These are phyloP conservation scores for Petasospora fabianii DNA, from an alignment of 1,139 yeast genomes.

Conservation along the genomic window DNA sequence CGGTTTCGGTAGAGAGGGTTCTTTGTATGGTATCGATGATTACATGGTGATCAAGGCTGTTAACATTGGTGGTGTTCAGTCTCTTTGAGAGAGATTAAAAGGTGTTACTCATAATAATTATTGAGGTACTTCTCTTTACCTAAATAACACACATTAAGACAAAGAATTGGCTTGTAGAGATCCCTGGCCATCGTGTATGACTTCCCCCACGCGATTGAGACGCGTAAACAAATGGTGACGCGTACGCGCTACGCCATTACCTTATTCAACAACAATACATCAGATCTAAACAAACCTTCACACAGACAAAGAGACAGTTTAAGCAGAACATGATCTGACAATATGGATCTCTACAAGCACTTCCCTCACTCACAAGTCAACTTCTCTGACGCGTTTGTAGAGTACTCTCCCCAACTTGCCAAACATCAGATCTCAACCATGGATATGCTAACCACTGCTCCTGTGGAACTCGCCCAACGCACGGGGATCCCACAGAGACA, in stretches of 20 bases:
- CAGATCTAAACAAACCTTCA: no score
- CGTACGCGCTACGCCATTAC: no score
- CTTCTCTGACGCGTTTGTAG: conserved; percentile 29
- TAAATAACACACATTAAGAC: no score
- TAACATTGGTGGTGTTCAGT: conserved; percentile 24
- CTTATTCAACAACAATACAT: no score
- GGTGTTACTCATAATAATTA: no score
- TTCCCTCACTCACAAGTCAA: conserved; percentile 32
- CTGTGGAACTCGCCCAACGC: conserved; percentile 36
- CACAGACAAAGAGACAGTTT: no score
- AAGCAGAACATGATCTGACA: neutral
- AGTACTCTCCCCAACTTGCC: conserved; percentile 27
- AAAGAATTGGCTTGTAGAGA: no score
- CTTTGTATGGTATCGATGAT: conserved; percentile 72
- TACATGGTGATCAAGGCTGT: conserved; percentile 64
- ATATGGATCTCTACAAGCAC: conserved; percentile 38
- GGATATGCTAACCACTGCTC: conserved; percentile 39
- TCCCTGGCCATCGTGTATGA: no score
- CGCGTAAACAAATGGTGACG: no score
- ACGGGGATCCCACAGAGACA: conserved; percentile 34
- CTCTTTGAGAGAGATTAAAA: conserved; percentile 4
- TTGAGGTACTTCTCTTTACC: no score
- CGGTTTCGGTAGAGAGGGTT: conserved; percentile 83
- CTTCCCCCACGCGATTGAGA: no score
- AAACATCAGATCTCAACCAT: conserved; percentile 33